A percentile compares a stretch with the other conserved stretches of the same genome.
These are phyloP conservation scores for Microglena sp. DNA, from an alignment of 139 green algal species.

Conservation along the genomic window DNA sequence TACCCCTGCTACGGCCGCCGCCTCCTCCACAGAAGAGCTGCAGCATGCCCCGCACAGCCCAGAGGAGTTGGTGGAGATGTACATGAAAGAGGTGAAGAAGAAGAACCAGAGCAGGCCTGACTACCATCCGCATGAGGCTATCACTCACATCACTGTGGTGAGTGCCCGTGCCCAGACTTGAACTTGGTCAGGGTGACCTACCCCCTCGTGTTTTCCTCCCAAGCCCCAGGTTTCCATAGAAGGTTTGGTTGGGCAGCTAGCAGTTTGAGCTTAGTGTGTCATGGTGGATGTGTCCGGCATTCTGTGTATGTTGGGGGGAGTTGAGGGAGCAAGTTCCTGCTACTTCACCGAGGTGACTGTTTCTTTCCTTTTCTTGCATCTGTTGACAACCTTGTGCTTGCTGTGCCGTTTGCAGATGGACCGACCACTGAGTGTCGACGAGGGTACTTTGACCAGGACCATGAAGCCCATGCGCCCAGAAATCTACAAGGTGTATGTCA, in stretches of 20 bases:
- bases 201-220: background rate
- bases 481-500: conserved; percentile 46
- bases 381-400: background rate
- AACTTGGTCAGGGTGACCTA: background rate
- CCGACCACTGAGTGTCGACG: conserved; percentile 55
- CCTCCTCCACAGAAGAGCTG: too few relatives aligned
- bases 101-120: conserved; percentile 12
- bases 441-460: conserved; percentile 83
- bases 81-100: conserved; percentile 30
- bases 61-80: conserved; percentile 24
- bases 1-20: background rate
- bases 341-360: too few relatives aligned
- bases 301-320: background rate
- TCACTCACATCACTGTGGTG: conserved; percentile 35
- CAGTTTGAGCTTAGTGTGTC: background rate
- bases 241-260: too few relatives aligned
- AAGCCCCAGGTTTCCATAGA: too few relatives aligned
- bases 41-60: background rate
- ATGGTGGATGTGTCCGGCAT: background rate
- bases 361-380: background rate
- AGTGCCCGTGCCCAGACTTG: background rate
- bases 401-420: background rate
- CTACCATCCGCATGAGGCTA: conserved; percentile 39
- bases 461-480: conserved; percentile 71
- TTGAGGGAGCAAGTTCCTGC: too few relatives aligned